phyloP scores from a whole-genome alignment of 106 monocot genomes.

The Allium fistulosum region DNA sequence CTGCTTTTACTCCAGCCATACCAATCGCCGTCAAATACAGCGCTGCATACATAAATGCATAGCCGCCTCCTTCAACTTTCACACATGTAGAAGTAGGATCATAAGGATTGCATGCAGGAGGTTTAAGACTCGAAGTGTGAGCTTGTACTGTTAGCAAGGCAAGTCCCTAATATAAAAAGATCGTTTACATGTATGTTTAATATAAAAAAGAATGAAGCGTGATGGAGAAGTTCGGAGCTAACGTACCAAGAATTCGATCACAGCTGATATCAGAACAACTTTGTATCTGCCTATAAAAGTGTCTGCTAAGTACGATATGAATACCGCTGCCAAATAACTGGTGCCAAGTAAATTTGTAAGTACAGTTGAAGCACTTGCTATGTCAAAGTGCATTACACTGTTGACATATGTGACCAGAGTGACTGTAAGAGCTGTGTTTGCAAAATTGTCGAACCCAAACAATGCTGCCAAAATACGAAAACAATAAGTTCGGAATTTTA shows the following conservation, averaged over 20 bases:
- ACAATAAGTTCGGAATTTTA: no score
- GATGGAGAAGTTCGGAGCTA: no score
- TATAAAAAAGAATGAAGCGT: no score
- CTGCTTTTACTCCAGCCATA: slow-evolving; percentile 32
- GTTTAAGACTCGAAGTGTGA: slow-evolving; percentile 8
- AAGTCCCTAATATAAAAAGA: slow-evolving; percentile 13
- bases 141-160: slow-evolving; percentile 28
- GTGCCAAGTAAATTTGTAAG: slow-evolving; percentile 45
- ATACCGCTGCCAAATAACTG: slow-evolving; percentile 22
- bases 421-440: not conserved
- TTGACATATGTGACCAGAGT: slow-evolving; percentile 20
- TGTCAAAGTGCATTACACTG: slow-evolving; percentile 21
- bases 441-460: slow-evolving; percentile 8
- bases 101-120: slow-evolving; percentile 12
- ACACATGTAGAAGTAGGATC: slow-evolving; percentile 2
- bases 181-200: no score
- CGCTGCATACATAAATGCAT: slow-evolving; percentile 10
- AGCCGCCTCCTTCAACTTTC: slow-evolving; percentile 1
- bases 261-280: slow-evolving; percentile 4
- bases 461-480: not conserved
- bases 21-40: slow-evolving; percentile 41
- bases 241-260: slow-evolving; percentile 8
- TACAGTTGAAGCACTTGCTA: slow-evolving; percentile 11
- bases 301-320: slow-evolving; percentile 17
- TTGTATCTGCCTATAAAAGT: slow-evolving; percentile 14